These are phyloP conservation scores for Cytospora paraplurivora DNA, from an alignment of 2,329 filamentous ascomycete genomes.

Conservation along the genomic window DNA sequence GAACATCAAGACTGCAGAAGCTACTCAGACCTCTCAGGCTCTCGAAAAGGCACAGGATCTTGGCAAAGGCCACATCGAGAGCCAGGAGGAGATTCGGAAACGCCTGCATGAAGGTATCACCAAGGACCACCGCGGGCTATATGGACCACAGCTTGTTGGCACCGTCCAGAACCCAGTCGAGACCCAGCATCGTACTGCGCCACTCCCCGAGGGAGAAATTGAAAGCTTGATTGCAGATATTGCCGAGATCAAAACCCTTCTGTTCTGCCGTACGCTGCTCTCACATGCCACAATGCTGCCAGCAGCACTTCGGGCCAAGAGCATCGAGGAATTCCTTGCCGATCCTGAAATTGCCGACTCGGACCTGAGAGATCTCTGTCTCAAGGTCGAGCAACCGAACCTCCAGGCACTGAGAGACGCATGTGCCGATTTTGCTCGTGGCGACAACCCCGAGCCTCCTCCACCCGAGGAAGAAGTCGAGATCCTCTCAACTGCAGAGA, in stretches of 20 bases:
- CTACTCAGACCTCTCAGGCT: slow-evolving; percentile 25
- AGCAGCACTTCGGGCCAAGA: slow-evolving; percentile 45
- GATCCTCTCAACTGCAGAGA: slow-evolving; percentile 34
- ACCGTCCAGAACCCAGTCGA: slow-evolving; percentile 37
- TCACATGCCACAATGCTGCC: slow-evolving; percentile 49
- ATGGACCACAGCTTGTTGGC: slow-evolving; percentile 39
- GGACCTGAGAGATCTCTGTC: slow-evolving; percentile 49
- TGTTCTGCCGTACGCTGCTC: slow-evolving; percentile 51
- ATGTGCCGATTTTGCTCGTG: slow-evolving; percentile 50
- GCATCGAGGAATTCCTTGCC: slow-evolving; percentile 47
- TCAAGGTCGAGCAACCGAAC: slow-evolving; percentile 50
- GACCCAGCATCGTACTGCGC: slow-evolving; percentile 39
- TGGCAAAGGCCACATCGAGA: slow-evolving; percentile 47
- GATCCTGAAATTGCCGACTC: slow-evolving; percentile 44
- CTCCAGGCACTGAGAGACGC: slow-evolving; percentile 53
- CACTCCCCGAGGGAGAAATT: slow-evolving; percentile 46
- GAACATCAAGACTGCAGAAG: slow-evolving; percentile 34
- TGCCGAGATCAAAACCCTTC: slow-evolving; percentile 49
- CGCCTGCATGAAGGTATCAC: slow-evolving; percentile 44
- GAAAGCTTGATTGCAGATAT: slow-evolving; percentile 46
- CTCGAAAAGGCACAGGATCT: slow-evolving; percentile 32
- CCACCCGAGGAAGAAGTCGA: slow-evolving; percentile 39
- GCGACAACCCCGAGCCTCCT: slow-evolving; percentile 35
- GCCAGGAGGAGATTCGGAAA: slow-evolving; percentile 41
- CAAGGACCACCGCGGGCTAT: slow-evolving; percentile 38